Percentiles rank a stretch among this genome's conserved stretches.
phyloP scores from a whole-genome alignment of 306 rosid species.

The Acmispon strigosus region DNA sequence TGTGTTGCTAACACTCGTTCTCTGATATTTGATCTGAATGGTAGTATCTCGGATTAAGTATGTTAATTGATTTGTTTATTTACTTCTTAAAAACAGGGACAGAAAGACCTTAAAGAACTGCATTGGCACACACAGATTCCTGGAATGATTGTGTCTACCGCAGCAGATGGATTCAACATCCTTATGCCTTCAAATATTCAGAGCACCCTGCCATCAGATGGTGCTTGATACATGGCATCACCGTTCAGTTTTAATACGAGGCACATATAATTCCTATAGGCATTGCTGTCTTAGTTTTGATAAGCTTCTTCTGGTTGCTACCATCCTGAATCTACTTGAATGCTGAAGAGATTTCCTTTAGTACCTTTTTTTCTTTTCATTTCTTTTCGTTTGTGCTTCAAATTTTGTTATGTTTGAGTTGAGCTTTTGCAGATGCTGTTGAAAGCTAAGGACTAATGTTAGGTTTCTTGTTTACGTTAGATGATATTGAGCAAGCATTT shows the following conservation, averaged over 20 bases:
- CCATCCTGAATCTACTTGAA: not conserved
- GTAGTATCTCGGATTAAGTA: not conserved
- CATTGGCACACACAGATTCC: slow-evolving; percentile 98
- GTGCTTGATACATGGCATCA: slow-evolving; percentile 25
- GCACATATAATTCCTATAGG: not conserved
- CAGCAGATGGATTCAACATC: slow-evolving; percentile 83
- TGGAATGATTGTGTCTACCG: slow-evolving; percentile 93
- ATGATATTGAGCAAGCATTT: too few species aligned
- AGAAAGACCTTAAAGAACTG: slow-evolving; percentile 83
- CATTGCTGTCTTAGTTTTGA: not conserved
- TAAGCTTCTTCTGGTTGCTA: not conserved
- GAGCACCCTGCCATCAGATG: slow-evolving; percentile 60
- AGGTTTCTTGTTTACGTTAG: not conserved
- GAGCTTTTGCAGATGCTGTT: not conserved
- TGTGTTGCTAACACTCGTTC: not conserved
- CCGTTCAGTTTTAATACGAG: not conserved
- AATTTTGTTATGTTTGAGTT: not conserved
- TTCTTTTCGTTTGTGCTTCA: not conserved
- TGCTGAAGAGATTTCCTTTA: not conserved
- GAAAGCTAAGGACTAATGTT: not conserved
- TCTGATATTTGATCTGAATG: not conserved
- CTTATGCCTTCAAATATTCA: slow-evolving; percentile 95
- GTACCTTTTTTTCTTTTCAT: not conserved
- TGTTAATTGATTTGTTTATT: not conserved
- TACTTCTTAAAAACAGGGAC: slow-evolving; percentile 46